Conservation (phyloP, 257 asterid species). For the Eustoma russellianum region DNA sequence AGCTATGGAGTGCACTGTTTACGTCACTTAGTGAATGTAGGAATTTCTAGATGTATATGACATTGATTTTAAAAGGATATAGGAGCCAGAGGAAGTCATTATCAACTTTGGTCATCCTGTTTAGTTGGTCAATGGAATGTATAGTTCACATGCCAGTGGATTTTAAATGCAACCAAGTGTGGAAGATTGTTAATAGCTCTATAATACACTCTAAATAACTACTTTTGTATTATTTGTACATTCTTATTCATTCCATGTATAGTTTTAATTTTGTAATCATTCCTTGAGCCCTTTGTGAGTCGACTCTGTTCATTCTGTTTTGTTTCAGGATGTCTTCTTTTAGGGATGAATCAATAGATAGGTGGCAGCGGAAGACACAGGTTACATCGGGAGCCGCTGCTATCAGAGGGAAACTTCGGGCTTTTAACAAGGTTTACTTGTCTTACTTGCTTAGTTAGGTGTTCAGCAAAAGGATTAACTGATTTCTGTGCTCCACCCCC, state of each 20-base stretch:
- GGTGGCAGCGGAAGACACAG: slow-evolving; percentile 95
- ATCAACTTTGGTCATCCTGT: too few relatives aligned
- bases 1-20: too few relatives aligned
- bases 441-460: slow-evolving; percentile 6
- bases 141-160: too few relatives aligned
- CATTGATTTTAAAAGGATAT: too few relatives aligned
- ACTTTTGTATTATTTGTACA: too few relatives aligned
- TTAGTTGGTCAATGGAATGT: too few relatives aligned
- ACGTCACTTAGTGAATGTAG: too few relatives aligned
- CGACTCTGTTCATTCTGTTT: slow-evolving; percentile 3
- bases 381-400: slow-evolving; percentile 97
- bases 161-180: too few relatives aligned
- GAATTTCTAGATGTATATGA: too few relatives aligned
- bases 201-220: too few relatives aligned
- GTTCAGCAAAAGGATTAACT: slow-evolving; percentile 12
- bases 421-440: slow-evolving; percentile 82
- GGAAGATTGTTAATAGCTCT: too few relatives aligned
- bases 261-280: not conserved
- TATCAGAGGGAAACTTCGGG: slow-evolving; percentile 77
- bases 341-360: slow-evolving; percentile 83
- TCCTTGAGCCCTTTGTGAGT: not conserved
- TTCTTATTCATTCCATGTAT: not conserved
- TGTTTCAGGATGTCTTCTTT: slow-evolving; percentile 56
- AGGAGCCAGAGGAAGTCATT: too few relatives aligned
- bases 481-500: slow-evolving; percentile 4